Base-by-base conservation (phyloP, 176 grass and related monocot species). In the Carex parvula region DNA sequence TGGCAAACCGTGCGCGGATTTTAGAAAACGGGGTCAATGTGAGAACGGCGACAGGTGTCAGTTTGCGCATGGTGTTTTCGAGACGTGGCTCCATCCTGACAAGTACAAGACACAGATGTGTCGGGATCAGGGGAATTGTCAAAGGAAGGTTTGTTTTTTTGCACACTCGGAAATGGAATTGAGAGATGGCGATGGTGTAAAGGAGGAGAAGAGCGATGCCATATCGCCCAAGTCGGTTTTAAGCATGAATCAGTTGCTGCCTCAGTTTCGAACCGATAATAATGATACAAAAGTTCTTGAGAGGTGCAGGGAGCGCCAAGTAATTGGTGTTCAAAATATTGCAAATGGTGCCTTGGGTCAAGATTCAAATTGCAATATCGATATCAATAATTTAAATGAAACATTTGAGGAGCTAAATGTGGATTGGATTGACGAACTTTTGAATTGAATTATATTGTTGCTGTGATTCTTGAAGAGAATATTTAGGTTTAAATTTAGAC, bases 91-190 rank as follows among this genome's bases (percentile, higher is more conserved):
- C 14, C 80, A 83, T 55, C 80, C 80, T 2, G 41, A 67, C 22
- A 83, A 83, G 22, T 83, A 83, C 21, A 83, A 68, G 44, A 83
- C 80, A 4, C 80, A 83, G 62, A 50, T 83, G 57, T 83, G 80
- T 13, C 18, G 80, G 9, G 80, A 83, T 30, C 18, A 9, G 0
- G 12, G 1, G 0, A 48, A 52, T 52, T 83, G 80, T 50, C 9
- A 29, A 2, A 83, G 80, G 7, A 83, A 83, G 62, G 61, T 83
- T 26, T 83, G 80, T 53, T 83, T 83, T 32, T 83, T 83, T 50
- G 80, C 80, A 5, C 80, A 83, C 63, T 83, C 46, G 0, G 0
- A 1, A 3, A 14, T 30, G 42, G 80, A 68, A 52, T 17, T 52
- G 21, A 67, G 80, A 32, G 61, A 52, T 17, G 80, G 24, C 0